Conservation (phyloP, 768 basidiomycete genomes). For the Peribolospora kevripleyi region DNA sequence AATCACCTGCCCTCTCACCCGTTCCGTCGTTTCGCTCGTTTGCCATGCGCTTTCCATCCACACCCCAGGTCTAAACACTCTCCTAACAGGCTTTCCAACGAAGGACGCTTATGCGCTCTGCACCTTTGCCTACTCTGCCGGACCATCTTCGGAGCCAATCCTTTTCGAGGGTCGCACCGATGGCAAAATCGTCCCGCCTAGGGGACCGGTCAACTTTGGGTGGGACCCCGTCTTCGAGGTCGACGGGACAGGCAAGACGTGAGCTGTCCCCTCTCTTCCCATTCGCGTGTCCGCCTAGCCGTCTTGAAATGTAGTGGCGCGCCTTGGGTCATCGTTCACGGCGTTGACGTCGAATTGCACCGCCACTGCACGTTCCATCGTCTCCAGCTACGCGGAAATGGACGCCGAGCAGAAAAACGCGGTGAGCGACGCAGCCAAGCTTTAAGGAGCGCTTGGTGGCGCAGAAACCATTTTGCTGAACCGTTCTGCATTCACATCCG, state of each 20-base stretch:
- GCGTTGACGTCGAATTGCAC: neutral
- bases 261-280: slow-evolving; percentile 10
- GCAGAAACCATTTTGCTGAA: no score
- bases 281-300: neutral
- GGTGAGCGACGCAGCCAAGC: slow-evolving; percentile 4
- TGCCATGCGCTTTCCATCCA: neutral
- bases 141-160: slow-evolving; percentile 53
- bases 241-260: slow-evolving; percentile 53
- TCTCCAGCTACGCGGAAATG: slow-evolving; percentile 43
- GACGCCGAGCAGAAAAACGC: slow-evolving; percentile 34
- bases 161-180: slow-evolving; percentile 70
- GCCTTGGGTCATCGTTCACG: neutral
- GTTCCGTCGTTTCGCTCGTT: neutral
- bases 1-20: neutral
- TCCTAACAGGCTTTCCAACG: slow-evolving; percentile 50
- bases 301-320: neutral
- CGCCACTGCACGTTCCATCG: neutral
- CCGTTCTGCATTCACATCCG: no score
- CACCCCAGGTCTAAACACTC: slow-evolving; percentile 42
- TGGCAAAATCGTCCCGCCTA: slow-evolving; percentile 63
- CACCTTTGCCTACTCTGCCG: slow-evolving; percentile 81
- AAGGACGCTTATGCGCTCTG: slow-evolving; percentile 71
- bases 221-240: slow-evolving; percentile 70
- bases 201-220: slow-evolving; percentile 58
- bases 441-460: no score